Conservation (phyloP, 768 basidiomycete genomes). For the Macrolepiota fuliginosa region DNA sequence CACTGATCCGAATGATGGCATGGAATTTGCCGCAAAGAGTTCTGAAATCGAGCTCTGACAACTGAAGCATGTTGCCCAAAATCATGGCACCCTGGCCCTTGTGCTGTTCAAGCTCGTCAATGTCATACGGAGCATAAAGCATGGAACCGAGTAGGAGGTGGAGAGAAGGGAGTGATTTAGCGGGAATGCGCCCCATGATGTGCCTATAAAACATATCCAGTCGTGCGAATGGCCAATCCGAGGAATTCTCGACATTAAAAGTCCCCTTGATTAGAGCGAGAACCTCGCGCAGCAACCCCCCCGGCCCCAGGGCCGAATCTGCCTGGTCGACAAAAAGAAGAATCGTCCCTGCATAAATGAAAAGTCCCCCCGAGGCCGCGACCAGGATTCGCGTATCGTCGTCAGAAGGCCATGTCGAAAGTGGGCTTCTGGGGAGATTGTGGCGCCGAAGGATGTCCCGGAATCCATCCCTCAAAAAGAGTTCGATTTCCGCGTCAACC, state of each 20-base stretch:
- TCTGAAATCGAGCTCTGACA: neutral
- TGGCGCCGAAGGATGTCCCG: neutral
- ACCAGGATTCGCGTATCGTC: neutral
- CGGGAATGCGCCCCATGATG: neutral
- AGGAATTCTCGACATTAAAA: neutral
- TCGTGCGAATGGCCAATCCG: neutral
- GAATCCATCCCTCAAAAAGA: neutral
- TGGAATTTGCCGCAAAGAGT: neutral
- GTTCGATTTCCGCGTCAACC: neutral
- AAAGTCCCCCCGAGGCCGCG: neutral
- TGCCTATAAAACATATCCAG: neutral
- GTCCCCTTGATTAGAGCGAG: neutral
- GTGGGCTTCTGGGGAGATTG: neutral
- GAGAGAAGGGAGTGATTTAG: neutral
- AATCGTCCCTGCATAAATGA: neutral
- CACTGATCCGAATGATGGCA: neutral
- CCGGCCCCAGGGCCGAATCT: neutral
- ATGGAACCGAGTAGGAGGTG: neutral
- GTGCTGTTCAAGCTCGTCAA: neutral
- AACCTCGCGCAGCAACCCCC: neutral
- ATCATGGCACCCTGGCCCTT: neutral
- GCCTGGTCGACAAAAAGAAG: neutral
- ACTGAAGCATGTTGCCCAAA: neutral
- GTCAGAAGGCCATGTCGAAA: neutral
- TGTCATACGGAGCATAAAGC: neutral